Evolutionary conservation across 2,329 filamentous ascomycete genomes (phyloP).

Genomic region (Fusarium setosum): DNA sequence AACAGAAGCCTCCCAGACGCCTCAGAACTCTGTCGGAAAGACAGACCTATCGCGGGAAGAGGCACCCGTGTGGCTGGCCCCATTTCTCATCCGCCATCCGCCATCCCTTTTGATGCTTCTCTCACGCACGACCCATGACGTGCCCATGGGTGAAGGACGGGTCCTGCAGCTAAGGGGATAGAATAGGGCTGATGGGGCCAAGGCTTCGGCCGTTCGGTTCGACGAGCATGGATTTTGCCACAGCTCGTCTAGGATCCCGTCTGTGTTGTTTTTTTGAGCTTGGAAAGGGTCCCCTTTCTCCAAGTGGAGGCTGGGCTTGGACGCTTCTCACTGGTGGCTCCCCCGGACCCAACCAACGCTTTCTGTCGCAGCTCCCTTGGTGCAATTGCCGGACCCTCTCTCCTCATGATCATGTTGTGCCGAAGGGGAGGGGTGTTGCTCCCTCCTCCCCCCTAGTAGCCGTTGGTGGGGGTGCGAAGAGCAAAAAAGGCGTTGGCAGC

Average conservation of each 20-base stretch:
- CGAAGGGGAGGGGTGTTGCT: conserved; percentile 21
- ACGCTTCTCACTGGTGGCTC: conserved; percentile 34
- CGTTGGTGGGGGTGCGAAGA: conserved; percentile 37
- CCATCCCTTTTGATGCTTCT: conserved; percentile 6
- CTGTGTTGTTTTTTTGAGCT: conserved; percentile 30
- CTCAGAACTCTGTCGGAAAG: conserved; percentile 27
- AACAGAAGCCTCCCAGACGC: conserved; percentile 30
- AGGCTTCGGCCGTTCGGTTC: conserved; percentile 40
- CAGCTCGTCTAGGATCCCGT: conserved; percentile 41
- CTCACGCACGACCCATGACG: conserved; percentile 33
- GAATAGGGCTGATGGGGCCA: conserved; percentile 42
- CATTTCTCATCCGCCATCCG: neutral
- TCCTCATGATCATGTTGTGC: conserved; percentile 29
- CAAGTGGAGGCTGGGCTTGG: conserved; percentile 35
- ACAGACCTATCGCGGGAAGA: conserved; percentile 20
- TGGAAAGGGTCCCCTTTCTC: conserved; percentile 32
- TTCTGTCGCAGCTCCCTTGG: conserved; percentile 28
- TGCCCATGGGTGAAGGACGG: conserved; percentile 29
- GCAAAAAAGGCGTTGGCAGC: conserved; percentile 19
- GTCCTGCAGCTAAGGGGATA: conserved; percentile 38
- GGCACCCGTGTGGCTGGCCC: conserved; percentile 24
- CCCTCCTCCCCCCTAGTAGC: conserved; percentile 33
- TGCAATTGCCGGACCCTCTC: conserved; percentile 36
- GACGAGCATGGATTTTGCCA: conserved; percentile 36
- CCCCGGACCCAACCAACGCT: conserved; percentile 9